phyloP scores from a whole-genome alignment of 164 flowering plant species.

The Magnolia officinalis region DNA sequence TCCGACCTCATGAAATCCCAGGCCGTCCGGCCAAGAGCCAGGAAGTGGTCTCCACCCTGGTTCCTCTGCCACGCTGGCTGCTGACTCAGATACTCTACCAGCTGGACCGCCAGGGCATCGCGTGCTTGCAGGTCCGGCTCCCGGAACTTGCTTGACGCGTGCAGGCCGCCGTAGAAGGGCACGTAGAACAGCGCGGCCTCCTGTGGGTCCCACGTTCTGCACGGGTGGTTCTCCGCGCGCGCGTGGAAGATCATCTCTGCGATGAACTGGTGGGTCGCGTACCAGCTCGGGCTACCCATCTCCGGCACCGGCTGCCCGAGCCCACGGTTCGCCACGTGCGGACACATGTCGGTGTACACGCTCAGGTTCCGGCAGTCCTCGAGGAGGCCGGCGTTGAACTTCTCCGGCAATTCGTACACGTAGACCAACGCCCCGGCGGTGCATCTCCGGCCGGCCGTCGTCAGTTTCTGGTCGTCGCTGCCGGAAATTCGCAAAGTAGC shows the following conservation, averaged over 20 bases:
- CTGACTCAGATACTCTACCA: constrained; percentile 26
- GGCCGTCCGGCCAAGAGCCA: constrained; percentile 56
- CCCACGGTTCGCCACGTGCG: constrained; percentile 48
- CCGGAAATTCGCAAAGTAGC: not conserved
- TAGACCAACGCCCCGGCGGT: constrained; percentile 24
- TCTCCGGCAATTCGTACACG: constrained; percentile 40
- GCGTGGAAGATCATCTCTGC: constrained; percentile 59
- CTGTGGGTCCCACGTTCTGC: constrained; percentile 25
- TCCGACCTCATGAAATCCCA: constrained; percentile 52
- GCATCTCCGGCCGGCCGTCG: not conserved
- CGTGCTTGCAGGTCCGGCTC: constrained; percentile 29
- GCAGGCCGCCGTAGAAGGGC: constrained; percentile 38
- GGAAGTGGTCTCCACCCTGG: constrained; percentile 52
- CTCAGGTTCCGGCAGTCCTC: constrained; percentile 37
- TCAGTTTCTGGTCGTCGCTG: not conserved
- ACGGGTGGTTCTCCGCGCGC: constrained; percentile 27
- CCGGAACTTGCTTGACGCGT: constrained; percentile 43
- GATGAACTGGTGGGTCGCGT: constrained; percentile 51
- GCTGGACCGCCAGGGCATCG: constrained; percentile 34
- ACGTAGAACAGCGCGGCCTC: constrained; percentile 24
- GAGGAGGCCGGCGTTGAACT: constrained; percentile 44
- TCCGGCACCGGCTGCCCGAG: constrained; percentile 39
- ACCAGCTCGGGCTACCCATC: constrained; percentile 28
- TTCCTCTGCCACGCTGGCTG: constrained; percentile 34
- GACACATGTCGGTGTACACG: constrained; percentile 54